Evolutionary conservation across 176 grass and related monocot species (phyloP).

Genomic region (Neostapfia colusana): DNA sequence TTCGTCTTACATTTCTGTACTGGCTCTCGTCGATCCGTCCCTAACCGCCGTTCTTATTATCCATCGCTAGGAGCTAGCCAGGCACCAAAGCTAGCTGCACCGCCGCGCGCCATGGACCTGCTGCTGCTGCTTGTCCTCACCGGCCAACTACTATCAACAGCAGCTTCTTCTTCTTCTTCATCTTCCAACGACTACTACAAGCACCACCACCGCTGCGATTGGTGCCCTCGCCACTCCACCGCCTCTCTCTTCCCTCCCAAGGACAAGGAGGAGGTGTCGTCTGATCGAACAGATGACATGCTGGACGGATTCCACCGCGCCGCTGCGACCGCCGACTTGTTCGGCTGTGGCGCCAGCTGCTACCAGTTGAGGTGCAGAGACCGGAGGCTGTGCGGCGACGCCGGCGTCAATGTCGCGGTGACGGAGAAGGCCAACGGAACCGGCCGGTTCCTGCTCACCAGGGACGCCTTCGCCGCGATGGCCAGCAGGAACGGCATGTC

Average conservation of each 20-base stretch:
- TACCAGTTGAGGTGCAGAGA: constrained; percentile 62
- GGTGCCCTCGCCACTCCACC: constrained; percentile 52
- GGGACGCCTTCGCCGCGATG: constrained; percentile 51
- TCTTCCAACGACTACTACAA: neutral
- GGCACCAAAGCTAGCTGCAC: too few relatives aligned
- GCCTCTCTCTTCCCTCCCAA: constrained; percentile 39
- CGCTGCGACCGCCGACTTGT: constrained; percentile 26
- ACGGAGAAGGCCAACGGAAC: constrained; percentile 11
- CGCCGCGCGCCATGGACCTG: too few relatives aligned
- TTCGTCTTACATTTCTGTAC: too few relatives aligned
- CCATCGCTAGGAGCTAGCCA: too few relatives aligned
- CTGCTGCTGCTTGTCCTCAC: neutral
- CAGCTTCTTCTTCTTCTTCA: neutral
- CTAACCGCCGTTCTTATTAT: too few relatives aligned
- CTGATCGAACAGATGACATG: neutral
- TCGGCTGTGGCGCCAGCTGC: constrained; percentile 60
- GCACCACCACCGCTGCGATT: too few relatives aligned
- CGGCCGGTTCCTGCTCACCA: constrained; percentile 40
- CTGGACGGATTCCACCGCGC: constrained; percentile 16
- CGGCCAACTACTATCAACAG: neutral
- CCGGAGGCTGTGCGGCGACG: constrained; percentile 37
- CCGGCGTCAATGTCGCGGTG: constrained; percentile 45
- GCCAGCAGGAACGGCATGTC: too few relatives aligned
- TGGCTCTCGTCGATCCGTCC: too few relatives aligned
- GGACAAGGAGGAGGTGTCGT: too few relatives aligned